Evolutionary conservation across 306 rosid genomes (phyloP).

Genomic region (Urtica urens): DNA sequence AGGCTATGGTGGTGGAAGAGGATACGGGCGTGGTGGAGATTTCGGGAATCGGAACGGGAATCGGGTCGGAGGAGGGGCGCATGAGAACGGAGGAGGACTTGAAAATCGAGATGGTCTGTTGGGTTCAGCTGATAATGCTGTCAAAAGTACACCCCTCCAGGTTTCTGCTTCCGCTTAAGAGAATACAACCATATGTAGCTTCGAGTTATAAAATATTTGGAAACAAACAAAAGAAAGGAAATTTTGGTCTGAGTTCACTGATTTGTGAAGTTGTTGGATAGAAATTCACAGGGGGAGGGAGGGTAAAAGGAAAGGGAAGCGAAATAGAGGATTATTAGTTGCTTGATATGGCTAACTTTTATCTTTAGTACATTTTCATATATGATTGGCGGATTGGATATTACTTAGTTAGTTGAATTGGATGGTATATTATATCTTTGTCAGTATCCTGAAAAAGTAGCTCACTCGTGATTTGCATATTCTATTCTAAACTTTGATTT

Average conservation of each 20-base stretch:
- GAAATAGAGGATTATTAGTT: too few relatives aligned
- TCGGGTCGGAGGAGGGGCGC: too few relatives aligned
- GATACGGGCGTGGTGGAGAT: slow-evolving; percentile 50
- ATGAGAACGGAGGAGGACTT: background rate
- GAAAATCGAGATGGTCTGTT: slow-evolving; percentile 22
- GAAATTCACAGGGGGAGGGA: slow-evolving; percentile 15
- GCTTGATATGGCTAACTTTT: too few relatives aligned
- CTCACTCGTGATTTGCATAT: too few relatives aligned
- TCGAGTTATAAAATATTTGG: background rate
- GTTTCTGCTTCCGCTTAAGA: slow-evolving; percentile 64
- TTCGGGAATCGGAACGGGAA: slow-evolving; percentile 46
- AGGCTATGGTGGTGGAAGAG: slow-evolving; percentile 56
- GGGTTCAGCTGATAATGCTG: slow-evolving; percentile 27
- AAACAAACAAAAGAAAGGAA: too few relatives aligned
- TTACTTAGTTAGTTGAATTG: slow-evolving; percentile 16
- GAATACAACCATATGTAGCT: too few relatives aligned
- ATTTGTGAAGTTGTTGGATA: slow-evolving; percentile 18
- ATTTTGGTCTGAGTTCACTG: slow-evolving; percentile 16
- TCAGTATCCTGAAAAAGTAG: too few relatives aligned
- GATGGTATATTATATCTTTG: slow-evolving; percentile 14
- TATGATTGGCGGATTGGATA: too few relatives aligned
- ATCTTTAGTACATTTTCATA: too few relatives aligned
- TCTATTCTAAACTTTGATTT: too few relatives aligned
- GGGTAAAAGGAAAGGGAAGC: too few relatives aligned
- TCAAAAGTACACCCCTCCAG: slow-evolving; percentile 27